A percentile compares a stretch with the other conserved stretches of the same genome.
These are phyloP conservation scores for Schizochytrium sp. DNA, from an alignment of 108 stramenopile species.

Conservation along the genomic window DNA sequence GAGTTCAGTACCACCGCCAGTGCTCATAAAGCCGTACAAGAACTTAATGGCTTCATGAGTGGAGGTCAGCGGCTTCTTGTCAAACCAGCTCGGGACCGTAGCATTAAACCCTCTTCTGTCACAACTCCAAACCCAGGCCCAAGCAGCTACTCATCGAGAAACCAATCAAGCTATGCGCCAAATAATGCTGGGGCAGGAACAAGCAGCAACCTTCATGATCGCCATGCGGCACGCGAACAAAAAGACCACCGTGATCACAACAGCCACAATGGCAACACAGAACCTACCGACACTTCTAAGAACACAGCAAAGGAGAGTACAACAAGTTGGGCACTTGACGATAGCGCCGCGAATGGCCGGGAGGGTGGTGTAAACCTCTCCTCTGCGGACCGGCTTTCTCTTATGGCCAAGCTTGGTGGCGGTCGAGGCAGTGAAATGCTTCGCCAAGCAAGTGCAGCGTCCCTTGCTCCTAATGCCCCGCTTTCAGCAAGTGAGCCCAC, in stretches of 20 bases:
- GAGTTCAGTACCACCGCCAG: not conserved
- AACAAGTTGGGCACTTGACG: not conserved
- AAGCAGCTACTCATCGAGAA: too few relatives aligned
- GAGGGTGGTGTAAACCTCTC: not conserved
- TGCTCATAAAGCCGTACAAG: not conserved
- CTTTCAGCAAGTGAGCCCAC: too few relatives aligned
- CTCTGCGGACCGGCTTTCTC: not conserved
- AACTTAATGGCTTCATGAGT: not conserved
- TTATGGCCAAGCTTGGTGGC: constrained; percentile 32
- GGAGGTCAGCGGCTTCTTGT: constrained; percentile 5
- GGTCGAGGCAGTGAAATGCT: constrained; percentile 3
- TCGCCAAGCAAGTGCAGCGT: not conserved
- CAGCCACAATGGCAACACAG: too few relatives aligned
- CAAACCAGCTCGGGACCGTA: constrained; percentile 8
- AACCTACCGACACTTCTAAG: too few relatives aligned
- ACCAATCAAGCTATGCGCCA: too few relatives aligned
- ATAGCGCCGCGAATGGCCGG: not conserved
- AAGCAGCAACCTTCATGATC: too few relatives aligned
- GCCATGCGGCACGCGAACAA: too few relatives aligned
- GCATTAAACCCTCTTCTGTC: not conserved
- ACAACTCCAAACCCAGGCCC: too few relatives aligned
- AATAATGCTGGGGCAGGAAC: too few relatives aligned
- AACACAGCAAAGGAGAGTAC: too few relatives aligned
- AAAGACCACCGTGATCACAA: too few relatives aligned
- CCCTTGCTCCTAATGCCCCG: too few relatives aligned